Evolutionary conservation across 106 monocot species (phyloP).

Genomic region (Amphibolis antarctica): DNA sequence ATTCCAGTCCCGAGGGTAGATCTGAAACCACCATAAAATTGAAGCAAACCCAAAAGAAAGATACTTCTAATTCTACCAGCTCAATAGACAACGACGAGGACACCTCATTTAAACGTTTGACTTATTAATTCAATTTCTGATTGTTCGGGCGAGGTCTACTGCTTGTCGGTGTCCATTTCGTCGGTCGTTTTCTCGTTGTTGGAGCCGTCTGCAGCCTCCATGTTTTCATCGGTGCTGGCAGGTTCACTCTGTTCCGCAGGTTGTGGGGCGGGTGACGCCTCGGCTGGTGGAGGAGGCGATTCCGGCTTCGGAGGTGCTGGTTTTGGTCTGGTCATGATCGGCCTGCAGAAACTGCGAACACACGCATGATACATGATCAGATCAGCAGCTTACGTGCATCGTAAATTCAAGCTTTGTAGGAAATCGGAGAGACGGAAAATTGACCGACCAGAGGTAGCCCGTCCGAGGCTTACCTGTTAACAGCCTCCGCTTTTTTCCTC

Average conservation of each 20-base stretch:
- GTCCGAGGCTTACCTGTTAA: slow-evolving; percentile 50
- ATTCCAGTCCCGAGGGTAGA: too few relatives aligned
- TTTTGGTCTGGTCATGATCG: slow-evolving; percentile 85
- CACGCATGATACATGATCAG: not conserved
- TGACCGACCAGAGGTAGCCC: too few relatives aligned
- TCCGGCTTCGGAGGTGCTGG: slow-evolving; percentile 74
- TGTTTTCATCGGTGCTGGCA: slow-evolving; percentile 9
- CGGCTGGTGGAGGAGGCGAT: slow-evolving; percentile 43
- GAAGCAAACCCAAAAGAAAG: too few relatives aligned
- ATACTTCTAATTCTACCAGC: too few relatives aligned
- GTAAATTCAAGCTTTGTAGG: not conserved
- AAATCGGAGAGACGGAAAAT: not conserved
- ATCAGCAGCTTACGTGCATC: not conserved
- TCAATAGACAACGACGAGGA: too few relatives aligned
- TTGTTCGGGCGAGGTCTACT: slow-evolving; percentile 12
- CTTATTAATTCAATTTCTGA: too few relatives aligned
- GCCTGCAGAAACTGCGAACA: slow-evolving; percentile 61
- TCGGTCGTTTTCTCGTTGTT: slow-evolving; percentile 11
- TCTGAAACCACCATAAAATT: too few relatives aligned
- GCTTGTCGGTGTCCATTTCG: slow-evolving; percentile 54
- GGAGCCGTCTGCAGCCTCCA: slow-evolving; percentile 6
- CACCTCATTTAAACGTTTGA: too few relatives aligned
- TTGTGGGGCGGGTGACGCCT: slow-evolving; percentile 25
- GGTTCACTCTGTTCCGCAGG: slow-evolving; percentile 16
- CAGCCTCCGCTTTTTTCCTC: slow-evolving; percentile 53